These are phyloP conservation scores for Polysphondylium violaceum DNA, from an alignment of 78 protist species.

Conservation along the genomic window DNA sequence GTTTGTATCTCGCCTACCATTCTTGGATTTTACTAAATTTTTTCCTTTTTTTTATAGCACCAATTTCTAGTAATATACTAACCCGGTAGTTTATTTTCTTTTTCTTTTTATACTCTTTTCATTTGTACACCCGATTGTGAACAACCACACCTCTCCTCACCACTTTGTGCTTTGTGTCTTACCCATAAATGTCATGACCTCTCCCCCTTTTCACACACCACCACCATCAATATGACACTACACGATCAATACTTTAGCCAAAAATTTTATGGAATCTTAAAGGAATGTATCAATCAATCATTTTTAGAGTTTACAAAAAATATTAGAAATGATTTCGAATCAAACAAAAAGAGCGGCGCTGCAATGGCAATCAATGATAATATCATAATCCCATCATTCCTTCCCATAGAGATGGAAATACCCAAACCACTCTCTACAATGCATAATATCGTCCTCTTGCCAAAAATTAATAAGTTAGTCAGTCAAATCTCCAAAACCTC, in stretches of 20 bases:
- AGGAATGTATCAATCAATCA: conserved; percentile 20
- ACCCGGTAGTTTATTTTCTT: background rate
- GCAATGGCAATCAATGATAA: background rate
- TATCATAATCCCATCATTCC: conserved; percentile 2
- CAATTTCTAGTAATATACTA: background rate
- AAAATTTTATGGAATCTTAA: conserved; percentile 17
- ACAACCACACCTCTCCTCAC: too few species aligned
- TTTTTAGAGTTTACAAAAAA: conserved; percentile 24
- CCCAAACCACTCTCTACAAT: conserved; percentile 23
- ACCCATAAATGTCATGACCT: too few species aligned
- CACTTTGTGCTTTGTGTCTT: too few species aligned
- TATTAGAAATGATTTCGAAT: conserved; percentile 28
- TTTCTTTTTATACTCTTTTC: background rate
- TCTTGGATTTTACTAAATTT: too few species aligned
- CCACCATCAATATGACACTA: too few species aligned
- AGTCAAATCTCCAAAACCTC: background rate
- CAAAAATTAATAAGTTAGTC: conserved; percentile 27
- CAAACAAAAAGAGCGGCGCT: background rate
- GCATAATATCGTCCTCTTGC: conserved; percentile 17
- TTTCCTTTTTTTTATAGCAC: too few species aligned
- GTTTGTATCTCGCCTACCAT: too few species aligned
- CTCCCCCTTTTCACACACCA: too few species aligned
- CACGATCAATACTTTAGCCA: too few species aligned
- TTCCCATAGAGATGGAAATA: conserved; percentile 45
- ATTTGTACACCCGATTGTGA: background rate